These are phyloP conservation scores for Cladosporium colombiae DNA, from an alignment of 2,329 filamentous ascomycete species.

Conservation along the genomic window DNA sequence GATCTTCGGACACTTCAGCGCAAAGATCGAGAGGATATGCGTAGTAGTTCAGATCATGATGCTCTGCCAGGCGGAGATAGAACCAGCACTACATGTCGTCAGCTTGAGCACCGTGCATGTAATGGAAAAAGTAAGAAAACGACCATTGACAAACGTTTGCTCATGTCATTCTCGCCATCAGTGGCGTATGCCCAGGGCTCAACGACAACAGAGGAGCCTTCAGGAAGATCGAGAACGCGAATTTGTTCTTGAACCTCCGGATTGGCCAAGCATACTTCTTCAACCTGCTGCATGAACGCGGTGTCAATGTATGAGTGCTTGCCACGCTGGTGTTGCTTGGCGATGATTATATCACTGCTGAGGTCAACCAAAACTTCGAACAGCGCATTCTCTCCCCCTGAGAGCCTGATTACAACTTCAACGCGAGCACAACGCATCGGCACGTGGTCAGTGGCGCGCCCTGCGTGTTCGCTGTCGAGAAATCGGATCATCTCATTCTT, in stretches of 20 bases:
- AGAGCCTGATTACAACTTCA: conserved; percentile 3
- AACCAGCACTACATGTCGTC: conserved; percentile 61
- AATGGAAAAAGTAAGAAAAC: conserved; percentile 13
- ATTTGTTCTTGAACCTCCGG: conserved; percentile 55
- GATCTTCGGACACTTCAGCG: conserved; percentile 62
- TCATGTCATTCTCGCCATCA: conserved; percentile 19
- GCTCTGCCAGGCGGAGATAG: conserved; percentile 62
- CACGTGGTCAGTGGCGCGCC: neutral
- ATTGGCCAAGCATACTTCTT: conserved; percentile 41
- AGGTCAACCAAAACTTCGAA: conserved; percentile 19
- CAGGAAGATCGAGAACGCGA: conserved; percentile 56
- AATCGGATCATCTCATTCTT: conserved; percentile 33
- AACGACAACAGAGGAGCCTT: conserved; percentile 49
- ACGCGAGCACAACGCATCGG: conserved; percentile 18
- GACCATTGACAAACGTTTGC: conserved; percentile 41
- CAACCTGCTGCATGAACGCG: conserved; percentile 57
- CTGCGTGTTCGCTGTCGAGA: conserved; percentile 31
- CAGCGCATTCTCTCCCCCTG: conserved; percentile 10
- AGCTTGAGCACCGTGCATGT: conserved; percentile 26
- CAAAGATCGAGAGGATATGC: conserved; percentile 64
- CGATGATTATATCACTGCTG: conserved; percentile 11
- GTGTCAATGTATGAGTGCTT: conserved; percentile 42
- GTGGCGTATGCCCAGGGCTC: conserved; percentile 49
- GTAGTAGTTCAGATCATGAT: conserved; percentile 66
- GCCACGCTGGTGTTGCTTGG: conserved; percentile 17